Percentiles rank a stretch among this genome's conserved stretches.
phyloP scores from a whole-genome alignment of 139 green algal genomes.

The Chlamydomonas sp. region DNA sequence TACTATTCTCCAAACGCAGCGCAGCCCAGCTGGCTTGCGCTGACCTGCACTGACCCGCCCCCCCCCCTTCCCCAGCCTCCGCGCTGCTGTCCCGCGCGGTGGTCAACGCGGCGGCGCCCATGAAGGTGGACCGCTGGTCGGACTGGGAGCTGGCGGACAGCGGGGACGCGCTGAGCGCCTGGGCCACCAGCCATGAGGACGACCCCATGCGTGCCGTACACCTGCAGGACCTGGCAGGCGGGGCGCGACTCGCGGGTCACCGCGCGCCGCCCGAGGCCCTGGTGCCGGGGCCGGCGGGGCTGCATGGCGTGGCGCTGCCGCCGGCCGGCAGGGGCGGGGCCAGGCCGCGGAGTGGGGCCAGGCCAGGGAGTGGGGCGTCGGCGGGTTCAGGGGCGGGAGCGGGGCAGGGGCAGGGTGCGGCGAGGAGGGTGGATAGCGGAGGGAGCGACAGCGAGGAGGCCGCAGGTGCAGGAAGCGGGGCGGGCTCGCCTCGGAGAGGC shows the following conservation, averaged over 20 bases:
- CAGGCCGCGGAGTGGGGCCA: no score
- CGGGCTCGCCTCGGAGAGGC: background rate
- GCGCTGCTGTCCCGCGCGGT: slow-evolving; percentile 3
- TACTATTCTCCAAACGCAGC: background rate
- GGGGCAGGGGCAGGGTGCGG: background rate
- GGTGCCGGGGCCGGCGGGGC: background rate
- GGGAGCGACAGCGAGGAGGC: background rate
- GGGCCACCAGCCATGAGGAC: slow-evolving; percentile 12
- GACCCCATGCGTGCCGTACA: slow-evolving; percentile 23
- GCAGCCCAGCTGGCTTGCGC: background rate
- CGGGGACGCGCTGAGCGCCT: slow-evolving; percentile 27
- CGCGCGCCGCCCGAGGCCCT: slow-evolving; percentile 3
- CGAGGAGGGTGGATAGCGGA: background rate
- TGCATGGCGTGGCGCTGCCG: background rate
- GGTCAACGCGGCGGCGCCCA: background rate
- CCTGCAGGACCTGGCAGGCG: background rate
- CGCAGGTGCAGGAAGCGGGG: background rate
- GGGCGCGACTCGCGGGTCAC: background rate
- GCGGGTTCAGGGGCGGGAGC: background rate
- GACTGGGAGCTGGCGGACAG: slow-evolving; percentile 47
- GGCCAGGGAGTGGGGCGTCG: background rate
- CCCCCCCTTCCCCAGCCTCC: background rate
- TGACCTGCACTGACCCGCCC: background rate
- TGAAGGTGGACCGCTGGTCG: slow-evolving; percentile 40
- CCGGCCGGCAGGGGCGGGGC: background rate